Conservation (phyloP, 73 alveolate species). For the Tetrahymena thermophila region DNA sequence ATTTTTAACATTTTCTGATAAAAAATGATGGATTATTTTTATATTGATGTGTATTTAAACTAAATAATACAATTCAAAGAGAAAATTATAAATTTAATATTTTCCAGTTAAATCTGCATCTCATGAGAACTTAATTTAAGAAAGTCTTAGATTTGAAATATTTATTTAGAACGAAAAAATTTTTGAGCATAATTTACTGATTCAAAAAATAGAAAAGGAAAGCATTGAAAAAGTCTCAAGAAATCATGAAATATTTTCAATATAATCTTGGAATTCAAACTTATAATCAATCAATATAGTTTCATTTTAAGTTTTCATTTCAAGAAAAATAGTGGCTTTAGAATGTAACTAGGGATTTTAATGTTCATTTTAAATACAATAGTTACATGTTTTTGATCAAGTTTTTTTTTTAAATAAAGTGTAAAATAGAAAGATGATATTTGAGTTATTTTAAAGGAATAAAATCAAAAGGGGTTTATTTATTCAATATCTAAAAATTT, state of each 20-base stretch:
- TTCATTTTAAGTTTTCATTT: no score
- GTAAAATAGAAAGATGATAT: background rate
- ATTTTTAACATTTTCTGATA: background rate
- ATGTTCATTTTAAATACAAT: no score
- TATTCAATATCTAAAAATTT: background rate
- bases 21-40: no score
- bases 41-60: no score
- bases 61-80: background rate
- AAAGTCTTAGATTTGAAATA: background rate
- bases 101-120: background rate
- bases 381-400: no score
- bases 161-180: background rate
- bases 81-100: background rate
- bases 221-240: background rate
- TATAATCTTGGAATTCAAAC: no score
- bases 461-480: background rate
- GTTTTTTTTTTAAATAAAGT: no score
- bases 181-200: background rate
- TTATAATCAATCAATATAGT: no score
- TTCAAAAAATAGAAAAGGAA: no score
- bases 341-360: no score
- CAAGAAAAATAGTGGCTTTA: no score
- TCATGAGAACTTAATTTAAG: no score
- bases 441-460: background rate
- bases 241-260: background rate